A percentile compares a stretch with the other conserved stretches of the same genome.
Evolutionary conservation across 371 early-diverging fungal genomes (phyloP).

Genomic region (Enterocytospora artemiae): DNA sequence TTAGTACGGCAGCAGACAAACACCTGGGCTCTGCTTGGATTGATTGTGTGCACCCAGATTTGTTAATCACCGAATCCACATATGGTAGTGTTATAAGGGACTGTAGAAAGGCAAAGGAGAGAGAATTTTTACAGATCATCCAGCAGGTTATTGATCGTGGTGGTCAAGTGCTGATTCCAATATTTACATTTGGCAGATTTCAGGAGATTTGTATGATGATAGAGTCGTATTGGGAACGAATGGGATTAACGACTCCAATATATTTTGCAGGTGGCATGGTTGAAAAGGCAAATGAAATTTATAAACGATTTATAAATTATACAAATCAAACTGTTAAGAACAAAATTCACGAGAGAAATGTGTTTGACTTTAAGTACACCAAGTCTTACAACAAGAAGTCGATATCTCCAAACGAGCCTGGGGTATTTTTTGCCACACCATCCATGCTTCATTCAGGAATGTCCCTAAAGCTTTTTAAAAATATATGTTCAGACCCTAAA

Average conservation of each 20-base stretch:
- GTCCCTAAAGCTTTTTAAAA: conserved; percentile 70
- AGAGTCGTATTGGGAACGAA: conserved; percentile 83
- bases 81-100: conserved; percentile 85
- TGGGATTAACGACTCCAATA: conserved; percentile 69
- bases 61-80: conserved; percentile 83
- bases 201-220: conserved; percentile 84
- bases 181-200: conserved; percentile 83
- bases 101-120: conserved; percentile 74
- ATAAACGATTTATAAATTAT: conserved; percentile 80
- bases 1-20: conserved; percentile 86
- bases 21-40: conserved; percentile 85
- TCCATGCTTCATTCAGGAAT: conserved; percentile 67
- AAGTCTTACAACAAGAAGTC: conserved; percentile 66
- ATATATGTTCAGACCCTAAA: conserved; percentile 72
- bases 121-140: conserved; percentile 76
- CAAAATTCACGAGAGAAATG: conserved; percentile 67
- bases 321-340: conserved; percentile 79
- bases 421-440: conserved; percentile 85
- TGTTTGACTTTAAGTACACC: conserved; percentile 83
- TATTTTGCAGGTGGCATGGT: conserved; percentile 83
- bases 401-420: conserved; percentile 65
- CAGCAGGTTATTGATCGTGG: conserved; percentile 70
- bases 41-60: conserved; percentile 70
- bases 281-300: conserved; percentile 78
- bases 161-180: conserved; percentile 83